Conservation (phyloP, 2,329 filamentous ascomycete genomes). For the Cladosporium sp. region DNA sequence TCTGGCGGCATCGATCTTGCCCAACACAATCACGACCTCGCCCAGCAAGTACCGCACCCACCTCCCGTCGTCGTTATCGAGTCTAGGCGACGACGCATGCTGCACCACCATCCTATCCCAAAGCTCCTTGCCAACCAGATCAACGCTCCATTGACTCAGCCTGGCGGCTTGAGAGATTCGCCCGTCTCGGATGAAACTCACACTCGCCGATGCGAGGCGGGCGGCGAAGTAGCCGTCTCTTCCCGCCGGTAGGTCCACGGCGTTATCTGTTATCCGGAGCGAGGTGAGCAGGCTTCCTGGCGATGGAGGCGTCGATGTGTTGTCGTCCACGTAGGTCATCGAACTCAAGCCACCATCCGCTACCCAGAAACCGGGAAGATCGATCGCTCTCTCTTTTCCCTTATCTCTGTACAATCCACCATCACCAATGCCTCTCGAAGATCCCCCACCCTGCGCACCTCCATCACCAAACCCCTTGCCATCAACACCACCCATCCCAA, state of each 20-base stretch:
- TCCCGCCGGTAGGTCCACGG: not conserved
- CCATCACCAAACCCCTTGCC: no score
- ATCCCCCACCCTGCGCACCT: no score
- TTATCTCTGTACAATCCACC: no score
- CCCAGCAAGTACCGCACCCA: conserved; percentile 1
- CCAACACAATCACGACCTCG: not conserved
- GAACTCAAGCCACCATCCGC: not conserved
- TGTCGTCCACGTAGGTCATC: not conserved
- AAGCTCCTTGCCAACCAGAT: not conserved
- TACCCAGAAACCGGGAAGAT: no score
- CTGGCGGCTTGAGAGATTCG: not conserved
- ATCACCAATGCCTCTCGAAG: no score
- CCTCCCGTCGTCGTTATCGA: not conserved
- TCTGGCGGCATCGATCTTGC: not conserved
- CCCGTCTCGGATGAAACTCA: not conserved
- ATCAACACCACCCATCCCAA: no score
- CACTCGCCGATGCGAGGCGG: not conserved
- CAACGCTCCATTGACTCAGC: conserved; percentile 4
- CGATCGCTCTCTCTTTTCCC: no score
- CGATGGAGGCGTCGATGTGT: not conserved
- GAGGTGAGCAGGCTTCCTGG: not conserved
- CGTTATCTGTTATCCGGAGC: not conserved
- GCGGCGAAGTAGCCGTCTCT: not conserved
- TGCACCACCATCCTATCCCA: not conserved
- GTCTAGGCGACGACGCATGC: not conserved